These are phyloP conservation scores for Hericium rajendrae DNA, from an alignment of 768 basidiomycete species.

Conservation along the genomic window DNA sequence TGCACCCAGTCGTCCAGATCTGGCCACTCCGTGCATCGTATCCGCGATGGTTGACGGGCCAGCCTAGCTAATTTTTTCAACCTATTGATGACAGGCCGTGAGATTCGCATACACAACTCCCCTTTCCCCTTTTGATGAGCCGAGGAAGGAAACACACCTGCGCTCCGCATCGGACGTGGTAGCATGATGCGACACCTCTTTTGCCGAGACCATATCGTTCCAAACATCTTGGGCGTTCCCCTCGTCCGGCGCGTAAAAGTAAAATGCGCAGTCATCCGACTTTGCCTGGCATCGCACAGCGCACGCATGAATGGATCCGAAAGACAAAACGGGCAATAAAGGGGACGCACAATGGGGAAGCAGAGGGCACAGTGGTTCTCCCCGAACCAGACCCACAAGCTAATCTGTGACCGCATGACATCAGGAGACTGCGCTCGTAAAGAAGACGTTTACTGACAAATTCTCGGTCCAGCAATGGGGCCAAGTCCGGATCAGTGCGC, in stretches of 20 bases:
- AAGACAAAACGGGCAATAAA: neutral
- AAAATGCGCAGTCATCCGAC: slow-evolving; percentile 15
- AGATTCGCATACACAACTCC: neutral
- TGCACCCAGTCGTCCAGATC: slow-evolving; percentile 26
- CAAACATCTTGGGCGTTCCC: slow-evolving; percentile 6
- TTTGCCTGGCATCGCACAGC: slow-evolving; percentile 2
- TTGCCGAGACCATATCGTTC: slow-evolving; percentile 8
- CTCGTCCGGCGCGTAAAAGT: slow-evolving; percentile 17
- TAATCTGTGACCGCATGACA: neutral
- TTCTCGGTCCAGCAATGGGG: slow-evolving; percentile 6
- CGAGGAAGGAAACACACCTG: slow-evolving; percentile 5
- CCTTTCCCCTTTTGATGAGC: neutral
- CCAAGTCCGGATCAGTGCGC: slow-evolving; percentile 9
- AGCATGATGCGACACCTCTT: slow-evolving; percentile 5
- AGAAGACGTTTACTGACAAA: slow-evolving; percentile 1
- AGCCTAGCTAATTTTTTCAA: slow-evolving; percentile 13
- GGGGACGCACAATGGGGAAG: slow-evolving; percentile 9
- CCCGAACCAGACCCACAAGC: slow-evolving; percentile 14
- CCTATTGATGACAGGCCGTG: slow-evolving; percentile 1
- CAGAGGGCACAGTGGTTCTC: slow-evolving; percentile 12
- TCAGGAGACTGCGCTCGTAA: neutral
- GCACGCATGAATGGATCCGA: neutral
- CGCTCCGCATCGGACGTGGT: slow-evolving; percentile 3
- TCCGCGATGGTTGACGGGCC: slow-evolving; percentile 11
- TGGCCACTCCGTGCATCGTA: slow-evolving; percentile 13